These are phyloP conservation scores for Lentinula boryana DNA, from an alignment of 768 basidiomycete species.

Conservation along the genomic window DNA sequence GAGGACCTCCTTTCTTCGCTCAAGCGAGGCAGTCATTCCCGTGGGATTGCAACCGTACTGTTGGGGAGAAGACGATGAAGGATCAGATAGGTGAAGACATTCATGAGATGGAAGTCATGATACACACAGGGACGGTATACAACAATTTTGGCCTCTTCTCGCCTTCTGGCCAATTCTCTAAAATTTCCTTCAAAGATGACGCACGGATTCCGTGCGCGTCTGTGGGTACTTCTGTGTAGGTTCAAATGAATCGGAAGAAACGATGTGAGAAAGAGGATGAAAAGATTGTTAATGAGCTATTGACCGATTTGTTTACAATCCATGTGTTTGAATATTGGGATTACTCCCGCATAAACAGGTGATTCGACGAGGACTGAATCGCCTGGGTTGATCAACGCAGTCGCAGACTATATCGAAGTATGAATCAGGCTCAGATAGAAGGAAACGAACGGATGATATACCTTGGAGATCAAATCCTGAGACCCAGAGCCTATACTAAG, in stretches of 20 bases:
- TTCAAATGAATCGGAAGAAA: neutral
- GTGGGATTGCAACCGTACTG: conserved; percentile 87
- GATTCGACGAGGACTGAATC: conserved; percentile 80
- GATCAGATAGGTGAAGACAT: neutral
- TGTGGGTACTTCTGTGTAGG: conserved; percentile 60
- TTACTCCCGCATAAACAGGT: conserved; percentile 74
- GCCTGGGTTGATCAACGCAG: conserved; percentile 68
- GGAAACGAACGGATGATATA: conserved; percentile 19
- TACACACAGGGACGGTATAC: conserved; percentile 72
- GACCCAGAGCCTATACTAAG: conserved; percentile 78
- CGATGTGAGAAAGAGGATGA: neutral
- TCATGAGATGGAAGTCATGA: neutral
- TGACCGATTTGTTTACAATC: conserved; percentile 55
- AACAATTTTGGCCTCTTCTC: conserved; percentile 73
- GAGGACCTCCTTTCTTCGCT: conserved; percentile 68
- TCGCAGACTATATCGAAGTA: conserved; percentile 48
- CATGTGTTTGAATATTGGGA: conserved; percentile 55
- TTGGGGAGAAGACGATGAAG: neutral
- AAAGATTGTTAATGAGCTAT: conserved; percentile 10
- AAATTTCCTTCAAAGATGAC: conserved; percentile 48
- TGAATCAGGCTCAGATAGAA: neutral
- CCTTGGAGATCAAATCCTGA: conserved; percentile 89
- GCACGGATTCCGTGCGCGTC: conserved; percentile 70
- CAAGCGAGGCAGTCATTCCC: conserved; percentile 67
- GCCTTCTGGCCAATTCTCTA: conserved; percentile 69